Percentiles rank a stretch among this genome's conserved stretches.
These are phyloP conservation scores for Oryza longistaminata DNA, from an alignment of 176 grass and related monocot genomes.

Conservation along the genomic window DNA sequence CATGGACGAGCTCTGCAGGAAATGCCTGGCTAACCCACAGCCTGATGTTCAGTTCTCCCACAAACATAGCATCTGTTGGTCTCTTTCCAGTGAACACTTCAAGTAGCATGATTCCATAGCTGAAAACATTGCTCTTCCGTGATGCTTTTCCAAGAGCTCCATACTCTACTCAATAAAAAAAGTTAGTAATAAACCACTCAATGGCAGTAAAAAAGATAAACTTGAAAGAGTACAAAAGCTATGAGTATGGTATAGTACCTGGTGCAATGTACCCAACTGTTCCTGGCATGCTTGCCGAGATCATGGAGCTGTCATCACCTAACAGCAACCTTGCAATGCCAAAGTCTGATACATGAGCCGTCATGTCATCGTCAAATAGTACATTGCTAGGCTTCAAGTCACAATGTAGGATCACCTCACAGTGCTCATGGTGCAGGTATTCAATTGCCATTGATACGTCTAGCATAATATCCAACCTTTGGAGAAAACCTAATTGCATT, in stretches of 20 bases:
- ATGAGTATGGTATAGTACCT: not conserved
- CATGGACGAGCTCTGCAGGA: too few relatives aligned
- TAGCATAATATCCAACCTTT: not conserved
- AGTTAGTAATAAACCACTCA: too few relatives aligned
- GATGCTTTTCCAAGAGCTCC: too few relatives aligned
- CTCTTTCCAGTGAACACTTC: too few relatives aligned
- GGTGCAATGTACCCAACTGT: not conserved
- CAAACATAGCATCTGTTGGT: too few relatives aligned
- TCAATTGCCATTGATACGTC: not conserved
- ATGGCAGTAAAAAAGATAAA: too few relatives aligned
- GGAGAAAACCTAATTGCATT: not conserved
- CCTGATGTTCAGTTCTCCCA: too few relatives aligned
- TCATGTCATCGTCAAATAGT: not conserved
- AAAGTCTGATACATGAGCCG: not conserved
- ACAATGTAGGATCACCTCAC: not conserved
- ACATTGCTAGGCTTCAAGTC: not conserved
- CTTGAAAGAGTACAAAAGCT: too few relatives aligned
- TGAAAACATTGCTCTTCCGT: too few relatives aligned
- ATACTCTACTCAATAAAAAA: too few relatives aligned
- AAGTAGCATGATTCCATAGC: too few relatives aligned
- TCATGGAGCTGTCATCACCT: not conserved
- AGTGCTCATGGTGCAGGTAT: not conserved
- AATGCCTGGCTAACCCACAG: too few relatives aligned
- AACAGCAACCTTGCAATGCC: not conserved
- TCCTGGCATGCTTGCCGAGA: not conserved